These are phyloP conservation scores for Vitellaria paradoxa DNA, from an alignment of 179 eudicot species.

Conservation along the genomic window DNA sequence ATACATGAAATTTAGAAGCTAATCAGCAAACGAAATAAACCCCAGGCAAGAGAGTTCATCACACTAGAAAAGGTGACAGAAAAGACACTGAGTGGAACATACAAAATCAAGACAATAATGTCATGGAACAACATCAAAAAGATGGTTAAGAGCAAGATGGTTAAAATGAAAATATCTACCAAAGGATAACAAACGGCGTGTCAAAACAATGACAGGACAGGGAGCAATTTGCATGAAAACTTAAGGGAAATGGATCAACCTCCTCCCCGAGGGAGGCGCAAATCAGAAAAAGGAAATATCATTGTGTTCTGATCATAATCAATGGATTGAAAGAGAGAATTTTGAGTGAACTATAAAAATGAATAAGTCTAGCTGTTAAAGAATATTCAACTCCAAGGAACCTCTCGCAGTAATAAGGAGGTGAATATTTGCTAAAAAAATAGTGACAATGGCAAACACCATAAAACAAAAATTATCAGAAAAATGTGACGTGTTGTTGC, in stretches of 20 bases:
- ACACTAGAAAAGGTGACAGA: neutral
- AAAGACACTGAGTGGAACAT: neutral
- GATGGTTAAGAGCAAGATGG: neutral
- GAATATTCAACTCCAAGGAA: neutral
- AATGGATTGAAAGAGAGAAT: neutral
- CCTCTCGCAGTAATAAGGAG: neutral
- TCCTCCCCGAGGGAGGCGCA: neutral
- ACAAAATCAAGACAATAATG: conserved; percentile 11
- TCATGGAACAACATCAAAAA: neutral
- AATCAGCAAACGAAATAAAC: conserved; percentile 8
- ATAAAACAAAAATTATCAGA: neutral
- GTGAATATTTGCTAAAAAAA: neutral
- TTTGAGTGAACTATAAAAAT: neutral
- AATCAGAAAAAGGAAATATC: neutral
- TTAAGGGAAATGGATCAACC: neutral
- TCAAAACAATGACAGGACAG: neutral
- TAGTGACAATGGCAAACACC: neutral
- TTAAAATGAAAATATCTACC: neutral
- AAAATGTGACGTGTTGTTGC: neutral
- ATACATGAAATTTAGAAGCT: conserved; percentile 15
- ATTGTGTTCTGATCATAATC: neutral
- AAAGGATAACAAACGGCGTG: neutral
- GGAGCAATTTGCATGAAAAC: neutral
- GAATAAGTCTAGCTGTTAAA: neutral
- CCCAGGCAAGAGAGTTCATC: neutral